Evolutionary conservation across 768 basidiomycete genomes (phyloP), one percentile per base, ranked within the genome.

Genomic region (Tylopilus balloui): DNA sequence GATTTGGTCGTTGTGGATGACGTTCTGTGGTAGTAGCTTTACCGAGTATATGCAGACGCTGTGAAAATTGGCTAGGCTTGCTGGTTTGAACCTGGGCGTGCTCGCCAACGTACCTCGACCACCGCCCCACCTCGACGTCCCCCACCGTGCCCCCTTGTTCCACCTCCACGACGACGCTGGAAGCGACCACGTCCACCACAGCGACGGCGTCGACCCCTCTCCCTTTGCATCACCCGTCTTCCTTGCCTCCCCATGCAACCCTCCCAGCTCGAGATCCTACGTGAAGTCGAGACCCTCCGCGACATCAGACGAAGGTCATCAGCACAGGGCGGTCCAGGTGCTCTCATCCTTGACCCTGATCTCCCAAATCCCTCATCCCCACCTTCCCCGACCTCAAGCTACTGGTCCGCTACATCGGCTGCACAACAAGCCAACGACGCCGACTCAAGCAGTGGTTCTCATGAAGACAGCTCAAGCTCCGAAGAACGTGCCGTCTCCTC

Each of bases 341-440:
- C 86, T 20, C 80, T 92, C 61, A 76, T 87, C 50, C 77, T 94
- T 47, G 93, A 96, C 69, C 92, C 92, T 57, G 93, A 96, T 79
- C 80, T 95, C 41, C 93, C 93, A 35, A 83, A 80, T 59, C 76
- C 81, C 54, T 74, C 83, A 2, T 75, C 86, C 0, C 76, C 83
- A 17, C 64, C 77, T 6, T 80, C 81, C 20, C 79, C 84, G 27
- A 79, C 79, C 21, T 54, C 74, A 39, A 69, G 66, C 51, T 79
- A 80, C 64, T 80, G 81, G 73, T 69, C 71, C 60, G 54, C 63
- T 64, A 62, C 64, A 59, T 36, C 60, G 11, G 27, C 60, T 57
- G 51, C 65, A 24, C 69, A 67, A 52, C 66, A 71, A 52, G 61
- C 58, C 53, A 72, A 64, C 49, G 75, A 76, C 50, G 74, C 72